A percentile compares a stretch with the other conserved stretches of the same genome.
These are phyloP conservation scores for Russula brevipes DNA, from an alignment of 768 basidiomycete species.

Conservation along the genomic window DNA sequence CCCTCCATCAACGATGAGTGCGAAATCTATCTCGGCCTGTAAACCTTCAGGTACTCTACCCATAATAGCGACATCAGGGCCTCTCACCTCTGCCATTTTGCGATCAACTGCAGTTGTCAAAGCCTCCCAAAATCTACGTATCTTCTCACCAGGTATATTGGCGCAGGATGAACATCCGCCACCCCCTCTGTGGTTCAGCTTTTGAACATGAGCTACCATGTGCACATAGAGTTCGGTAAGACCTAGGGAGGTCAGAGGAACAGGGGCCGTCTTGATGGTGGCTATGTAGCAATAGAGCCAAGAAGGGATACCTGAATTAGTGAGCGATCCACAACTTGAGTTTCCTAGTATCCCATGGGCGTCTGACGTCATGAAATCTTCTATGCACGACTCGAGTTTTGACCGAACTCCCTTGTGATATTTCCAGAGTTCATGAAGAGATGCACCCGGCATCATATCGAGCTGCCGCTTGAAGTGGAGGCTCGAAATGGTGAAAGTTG, in stretches of 20 bases:
- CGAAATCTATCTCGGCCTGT: conserved; percentile 1
- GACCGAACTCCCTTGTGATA: neutral
- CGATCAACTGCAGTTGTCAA: neutral
- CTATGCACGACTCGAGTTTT: neutral
- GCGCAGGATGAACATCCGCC: neutral
- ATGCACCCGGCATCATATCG: neutral
- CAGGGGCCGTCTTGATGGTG: neutral
- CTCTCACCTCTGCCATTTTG: neutral
- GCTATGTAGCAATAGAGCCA: neutral
- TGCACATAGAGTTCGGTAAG: neutral
- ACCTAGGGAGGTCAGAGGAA: neutral
- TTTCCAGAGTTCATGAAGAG: conserved; percentile 11
- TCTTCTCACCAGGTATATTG: neutral
- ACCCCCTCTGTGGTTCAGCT: neutral
- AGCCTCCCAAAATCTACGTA: conserved; percentile 2
- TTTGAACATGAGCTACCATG: neutral
- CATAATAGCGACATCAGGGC: neutral
- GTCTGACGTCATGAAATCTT: neutral
- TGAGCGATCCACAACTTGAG: neutral
- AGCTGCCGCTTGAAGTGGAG: neutral
- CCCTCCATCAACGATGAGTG: neutral
- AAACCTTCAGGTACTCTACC: neutral
- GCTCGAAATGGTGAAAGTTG: neutral
- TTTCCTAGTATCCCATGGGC: neutral
- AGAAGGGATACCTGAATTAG: neutral